These are phyloP conservation scores for Candida coquimbonensis DNA, from an alignment of 805 yeast genomes.

Conservation along the genomic window DNA sequence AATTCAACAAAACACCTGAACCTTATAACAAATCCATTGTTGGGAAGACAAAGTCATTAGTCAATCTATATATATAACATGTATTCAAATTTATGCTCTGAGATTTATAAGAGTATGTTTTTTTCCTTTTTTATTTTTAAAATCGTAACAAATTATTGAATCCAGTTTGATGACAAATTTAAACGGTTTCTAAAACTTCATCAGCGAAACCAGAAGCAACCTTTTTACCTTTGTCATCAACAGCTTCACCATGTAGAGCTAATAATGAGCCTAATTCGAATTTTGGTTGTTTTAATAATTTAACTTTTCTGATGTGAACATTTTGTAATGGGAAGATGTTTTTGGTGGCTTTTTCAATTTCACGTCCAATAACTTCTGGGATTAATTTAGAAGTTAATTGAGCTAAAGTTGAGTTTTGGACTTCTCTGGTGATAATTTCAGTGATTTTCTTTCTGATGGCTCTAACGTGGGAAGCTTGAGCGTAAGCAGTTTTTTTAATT, in stretches of 20 bases:
- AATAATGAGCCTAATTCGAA: slow-evolving; percentile 94
- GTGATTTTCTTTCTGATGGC: slow-evolving; percentile 95
- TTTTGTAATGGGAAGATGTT: slow-evolving; percentile 96
- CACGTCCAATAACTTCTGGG: slow-evolving; percentile 98
- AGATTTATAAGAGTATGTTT: neutral
- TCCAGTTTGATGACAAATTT: slow-evolving; percentile 46
- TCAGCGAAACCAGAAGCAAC: slow-evolving; percentile 95
- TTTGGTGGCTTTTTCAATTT: slow-evolving; percentile 93
- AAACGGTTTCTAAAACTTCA: slow-evolving; percentile 95
- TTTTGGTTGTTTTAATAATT: slow-evolving; percentile 97
- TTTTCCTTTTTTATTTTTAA: slow-evolving; percentile 46
- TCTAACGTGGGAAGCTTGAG: slow-evolving; percentile 96
- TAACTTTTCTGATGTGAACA: slow-evolving; percentile 98
- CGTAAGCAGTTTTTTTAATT: slow-evolving; percentile 95
- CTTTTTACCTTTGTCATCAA: slow-evolving; percentile 97
- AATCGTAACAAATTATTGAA: slow-evolving; percentile 97
- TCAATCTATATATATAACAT: slow-evolving; percentile 87
- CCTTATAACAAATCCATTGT: slow-evolving; percentile 38
- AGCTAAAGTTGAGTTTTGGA: slow-evolving; percentile 87
- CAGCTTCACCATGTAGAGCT: slow-evolving; percentile 94
- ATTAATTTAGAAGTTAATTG: slow-evolving; percentile 96
- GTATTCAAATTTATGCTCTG: slow-evolving; percentile 42
- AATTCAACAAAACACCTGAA: slow-evolving; percentile 89
- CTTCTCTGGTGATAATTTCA: slow-evolving; percentile 96
- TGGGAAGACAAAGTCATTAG: slow-evolving; percentile 57